Percentiles rank a stretch among this genome's conserved stretches.
These are phyloP conservation scores for Pinus taeda DNA, from an alignment of 75 land plant genomes.

Conservation along the genomic window DNA sequence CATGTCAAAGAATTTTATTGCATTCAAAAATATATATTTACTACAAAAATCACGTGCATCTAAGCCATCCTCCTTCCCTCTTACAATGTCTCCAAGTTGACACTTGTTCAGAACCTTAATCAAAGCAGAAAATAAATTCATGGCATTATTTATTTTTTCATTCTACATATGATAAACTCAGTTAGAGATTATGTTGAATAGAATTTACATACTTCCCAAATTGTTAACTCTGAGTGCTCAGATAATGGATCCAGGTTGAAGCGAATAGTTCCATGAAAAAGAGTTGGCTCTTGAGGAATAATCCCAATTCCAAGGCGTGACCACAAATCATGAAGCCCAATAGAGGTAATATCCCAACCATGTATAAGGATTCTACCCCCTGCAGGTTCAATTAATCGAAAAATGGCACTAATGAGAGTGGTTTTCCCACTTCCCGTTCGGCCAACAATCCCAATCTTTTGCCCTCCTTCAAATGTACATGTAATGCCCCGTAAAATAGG, in stretches of 20 bases:
- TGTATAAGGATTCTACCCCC: constrained; percentile 54
- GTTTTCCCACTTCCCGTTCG: constrained; percentile 64
- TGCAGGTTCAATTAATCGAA: constrained; percentile 67
- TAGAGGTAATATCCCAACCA: constrained; percentile 28
- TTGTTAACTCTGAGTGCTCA: not conserved
- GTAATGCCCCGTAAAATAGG: constrained; percentile 66
- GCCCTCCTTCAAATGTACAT: constrained; percentile 65
- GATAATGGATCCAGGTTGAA: constrained; percentile 40
- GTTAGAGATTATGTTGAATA: not conserved
- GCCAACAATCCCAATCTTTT: constrained; percentile 45
- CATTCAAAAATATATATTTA: not conserved
- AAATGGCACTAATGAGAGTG: constrained; percentile 65
- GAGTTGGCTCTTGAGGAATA: constrained; percentile 56
- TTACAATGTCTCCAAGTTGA: constrained; percentile 37
- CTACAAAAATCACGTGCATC: constrained; percentile 2
- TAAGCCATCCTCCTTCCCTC: constrained; percentile 16
- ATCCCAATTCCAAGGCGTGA: constrained; percentile 31
- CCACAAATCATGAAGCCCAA: constrained; percentile 50
- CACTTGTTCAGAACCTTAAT: constrained; percentile 36
- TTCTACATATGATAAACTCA: too few species aligned
- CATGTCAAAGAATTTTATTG: not conserved
- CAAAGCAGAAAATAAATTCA: too few species aligned
- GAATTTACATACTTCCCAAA: not conserved
- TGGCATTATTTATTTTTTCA: too few species aligned
- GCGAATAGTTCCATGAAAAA: constrained; percentile 46